A percentile compares a stretch with the other conserved stretches of the same genome.
Conservation (phyloP, 257 asterid species). For the Euphrasia confusa region DNA sequence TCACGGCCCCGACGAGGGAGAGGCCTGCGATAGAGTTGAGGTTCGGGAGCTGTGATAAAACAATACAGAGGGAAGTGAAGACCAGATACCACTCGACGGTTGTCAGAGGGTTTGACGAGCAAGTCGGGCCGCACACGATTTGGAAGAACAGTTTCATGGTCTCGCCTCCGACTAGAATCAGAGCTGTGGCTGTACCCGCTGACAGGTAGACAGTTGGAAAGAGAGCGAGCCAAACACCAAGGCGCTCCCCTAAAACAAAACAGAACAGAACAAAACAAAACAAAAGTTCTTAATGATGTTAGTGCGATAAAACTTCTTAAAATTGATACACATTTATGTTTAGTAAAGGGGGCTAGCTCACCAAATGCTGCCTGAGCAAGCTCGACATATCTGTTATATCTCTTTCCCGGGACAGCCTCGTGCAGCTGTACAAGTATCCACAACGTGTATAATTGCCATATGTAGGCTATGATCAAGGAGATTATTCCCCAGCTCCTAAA, state of each 20-base stretch:
- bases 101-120: conserved; percentile 88
- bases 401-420: conserved; percentile 97
- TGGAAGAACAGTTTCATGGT: conserved; percentile 98
- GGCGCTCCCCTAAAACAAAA: conserved; percentile 56
- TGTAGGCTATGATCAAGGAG: conserved; percentile 70
- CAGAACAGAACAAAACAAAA: not conserved
- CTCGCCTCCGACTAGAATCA: conserved; percentile 94
- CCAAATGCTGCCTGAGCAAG: conserved; percentile 99
- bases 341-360: conserved; percentile 35
- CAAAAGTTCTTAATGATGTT: no score
- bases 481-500: conserved; percentile 98
- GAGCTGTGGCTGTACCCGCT: conserved; percentile 96
- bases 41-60: conserved; percentile 90
- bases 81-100: conserved; percentile 98
- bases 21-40: conserved; percentile 98
- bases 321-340: not conserved
- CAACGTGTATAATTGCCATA: conserved; percentile 92
- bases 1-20: conserved; percentile 91
- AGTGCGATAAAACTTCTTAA: no score
- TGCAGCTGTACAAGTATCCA: conserved; percentile 97
- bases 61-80: conserved; percentile 92
- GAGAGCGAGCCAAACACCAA: conserved; percentile 97
- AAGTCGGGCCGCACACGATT: conserved; percentile 80
- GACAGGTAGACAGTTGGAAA: conserved; percentile 96
- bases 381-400: conserved; percentile 95